Conservation (phyloP, 176 grass and related monocot genomes). For the Cocos nucifera region DNA sequence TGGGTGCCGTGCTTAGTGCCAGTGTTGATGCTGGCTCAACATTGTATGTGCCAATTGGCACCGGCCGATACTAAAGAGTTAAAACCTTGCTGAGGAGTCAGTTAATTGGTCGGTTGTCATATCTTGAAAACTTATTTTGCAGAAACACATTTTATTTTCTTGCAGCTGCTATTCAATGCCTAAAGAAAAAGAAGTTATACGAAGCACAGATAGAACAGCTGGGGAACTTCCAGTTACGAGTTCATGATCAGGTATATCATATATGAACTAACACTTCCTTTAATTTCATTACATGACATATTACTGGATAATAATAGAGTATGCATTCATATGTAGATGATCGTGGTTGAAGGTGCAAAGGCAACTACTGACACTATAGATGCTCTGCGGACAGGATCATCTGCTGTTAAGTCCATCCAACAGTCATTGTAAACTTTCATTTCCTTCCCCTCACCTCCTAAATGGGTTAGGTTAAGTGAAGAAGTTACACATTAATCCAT, state of each 20-base stretch:
- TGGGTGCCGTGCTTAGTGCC: no score
- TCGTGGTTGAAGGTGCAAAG: slow-evolving; percentile 53
- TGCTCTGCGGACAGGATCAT: slow-evolving; percentile 43
- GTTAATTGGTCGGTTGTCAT: no score
- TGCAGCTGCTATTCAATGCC: slow-evolving; percentile 58
- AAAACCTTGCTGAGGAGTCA: no score
- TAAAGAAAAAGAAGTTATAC: slow-evolving; percentile 65
- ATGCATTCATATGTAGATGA: slow-evolving; percentile 11
- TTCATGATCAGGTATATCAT: slow-evolving; percentile 59
- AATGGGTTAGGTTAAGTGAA: background rate
- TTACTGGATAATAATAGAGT: background rate
- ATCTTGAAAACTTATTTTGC: background rate
- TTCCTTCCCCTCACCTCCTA: slow-evolving; percentile 6
- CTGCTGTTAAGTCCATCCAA: slow-evolving; percentile 67
- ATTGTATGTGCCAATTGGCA: no score
- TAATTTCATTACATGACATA: background rate
- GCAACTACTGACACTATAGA: slow-evolving; percentile 59
- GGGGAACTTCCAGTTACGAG: slow-evolving; percentile 46
- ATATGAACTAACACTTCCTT: no score
- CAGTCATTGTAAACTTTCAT: slow-evolving; percentile 45
- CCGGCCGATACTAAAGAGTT: no score
- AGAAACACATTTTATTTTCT: slow-evolving; percentile 16
- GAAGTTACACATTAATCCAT: no score
- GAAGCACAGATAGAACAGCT: slow-evolving; percentile 59
- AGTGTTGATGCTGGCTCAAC: no score